A percentile compares a stretch with the other conserved stretches of the same genome.
These are phyloP conservation scores for Eragrostis tef DNA, from an alignment of 202 grass and related monocot genomes.

Conservation along the genomic window DNA sequence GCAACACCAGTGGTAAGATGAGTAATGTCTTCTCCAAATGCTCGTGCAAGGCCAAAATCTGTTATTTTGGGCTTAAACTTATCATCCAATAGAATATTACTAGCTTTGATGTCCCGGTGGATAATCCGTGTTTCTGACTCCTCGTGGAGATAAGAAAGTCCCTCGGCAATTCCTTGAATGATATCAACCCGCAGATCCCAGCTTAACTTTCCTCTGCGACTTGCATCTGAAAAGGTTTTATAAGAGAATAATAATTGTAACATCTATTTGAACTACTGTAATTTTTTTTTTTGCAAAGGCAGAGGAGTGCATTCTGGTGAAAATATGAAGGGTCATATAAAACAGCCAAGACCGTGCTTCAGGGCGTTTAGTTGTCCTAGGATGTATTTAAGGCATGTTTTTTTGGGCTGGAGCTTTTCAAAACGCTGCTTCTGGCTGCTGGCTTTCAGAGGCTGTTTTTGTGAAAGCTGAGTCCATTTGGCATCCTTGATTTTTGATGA, in stretches of 20 bases:
- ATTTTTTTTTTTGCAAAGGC: not conserved
- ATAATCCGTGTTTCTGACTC: conserved; percentile 83
- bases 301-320: not conserved
- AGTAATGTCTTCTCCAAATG: conserved; percentile 68
- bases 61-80: conserved; percentile 83
- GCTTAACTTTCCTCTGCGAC: conserved; percentile 56
- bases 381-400: not conserved
- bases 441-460: too few species aligned
- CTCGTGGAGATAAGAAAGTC: conserved; percentile 81
- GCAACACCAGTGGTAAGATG: conserved; percentile 85
- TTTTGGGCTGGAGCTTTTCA: too few species aligned
- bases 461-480: too few species aligned
- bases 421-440: too few species aligned
- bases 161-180: conserved; percentile 81
- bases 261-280: conserved; percentile 15
- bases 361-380: not conserved
- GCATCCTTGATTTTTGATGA: too few species aligned
- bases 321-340: not conserved
- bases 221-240: conserved; percentile 57
- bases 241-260: conserved; percentile 26
- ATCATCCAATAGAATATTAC: conserved; percentile 90
- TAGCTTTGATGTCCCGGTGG: conserved; percentile 88
- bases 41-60: conserved; percentile 87
- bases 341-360: not conserved
- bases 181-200: conserved; percentile 68